Conservation (phyloP, 139 green algal species). For the Astrephomene gubernaculifera region DNA sequence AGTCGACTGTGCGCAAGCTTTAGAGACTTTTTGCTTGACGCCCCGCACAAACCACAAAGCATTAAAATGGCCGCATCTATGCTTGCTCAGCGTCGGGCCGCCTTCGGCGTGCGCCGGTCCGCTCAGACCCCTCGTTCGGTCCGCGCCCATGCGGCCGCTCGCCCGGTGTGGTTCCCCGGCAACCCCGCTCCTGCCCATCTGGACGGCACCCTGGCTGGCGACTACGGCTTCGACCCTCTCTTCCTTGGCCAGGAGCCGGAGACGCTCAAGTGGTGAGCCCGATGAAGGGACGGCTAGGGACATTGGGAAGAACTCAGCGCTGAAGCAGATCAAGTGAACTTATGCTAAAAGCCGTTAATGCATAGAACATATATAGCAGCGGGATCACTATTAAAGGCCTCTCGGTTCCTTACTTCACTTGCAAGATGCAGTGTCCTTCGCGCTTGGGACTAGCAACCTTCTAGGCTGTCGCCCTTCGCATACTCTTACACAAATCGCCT, state of each 20-base stretch:
- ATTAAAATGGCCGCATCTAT: slow-evolving; percentile 33
- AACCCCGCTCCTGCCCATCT: slow-evolving; percentile 61
- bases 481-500: background rate
- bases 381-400: too few species aligned
- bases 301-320: too few species aligned
- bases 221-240: slow-evolving; percentile 88
- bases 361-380: too few species aligned
- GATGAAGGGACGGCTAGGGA: background rate
- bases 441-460: too few species aligned
- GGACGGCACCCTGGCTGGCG: slow-evolving; percentile 67
- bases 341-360: too few species aligned
- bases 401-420: too few species aligned
- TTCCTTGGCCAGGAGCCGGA: slow-evolving; percentile 75
- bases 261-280: slow-evolving; percentile 47
- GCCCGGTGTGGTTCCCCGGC: slow-evolving; percentile 68
- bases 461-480: too few species aligned
- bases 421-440: too few species aligned
- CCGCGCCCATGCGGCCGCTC: slow-evolving; percentile 35
- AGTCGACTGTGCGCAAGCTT: background rate
- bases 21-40: slow-evolving; percentile 19
- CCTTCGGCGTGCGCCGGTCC: slow-evolving; percentile 8
- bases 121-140: slow-evolving; percentile 17
- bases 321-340: too few species aligned
- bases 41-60: slow-evolving; percentile 3
- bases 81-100: slow-evolving; percentile 9